These are phyloP conservation scores for Candida smagusa DNA, from an alignment of 1,139 yeast species.

Conservation along the genomic window DNA sequence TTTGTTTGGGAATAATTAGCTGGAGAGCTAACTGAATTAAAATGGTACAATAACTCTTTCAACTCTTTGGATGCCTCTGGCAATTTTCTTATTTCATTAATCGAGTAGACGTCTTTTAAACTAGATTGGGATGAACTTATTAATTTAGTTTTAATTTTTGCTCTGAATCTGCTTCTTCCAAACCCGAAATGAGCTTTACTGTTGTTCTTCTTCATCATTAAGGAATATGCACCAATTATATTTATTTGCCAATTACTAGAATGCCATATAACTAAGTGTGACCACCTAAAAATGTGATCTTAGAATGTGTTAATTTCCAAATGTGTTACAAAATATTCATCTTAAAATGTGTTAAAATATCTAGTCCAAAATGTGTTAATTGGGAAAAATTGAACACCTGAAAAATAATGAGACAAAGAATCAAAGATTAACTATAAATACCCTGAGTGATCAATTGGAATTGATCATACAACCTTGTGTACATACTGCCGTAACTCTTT, in stretches of 20 bases:
- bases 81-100: background rate
- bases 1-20: background rate
- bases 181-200: too few species aligned
- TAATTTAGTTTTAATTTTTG: too few species aligned
- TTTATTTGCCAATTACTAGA: too few species aligned
- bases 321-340: background rate
- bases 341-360: background rate
- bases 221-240: too few species aligned
- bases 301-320: background rate
- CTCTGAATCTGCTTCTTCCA: too few species aligned
- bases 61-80: constrained; percentile 5
- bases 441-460: constrained; percentile 94
- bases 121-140: too few species aligned
- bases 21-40: constrained; percentile 3
- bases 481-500: constrained; percentile 83
- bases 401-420: background rate
- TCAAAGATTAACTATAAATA: constrained; percentile 58
- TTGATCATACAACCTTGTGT: constrained; percentile 90
- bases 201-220: too few species aligned
- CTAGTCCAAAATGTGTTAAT: background rate
- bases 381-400: background rate
- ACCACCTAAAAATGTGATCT: background rate
- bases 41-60: constrained; percentile 1
- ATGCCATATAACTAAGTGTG: background rate
- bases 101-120: background rate